Conservation (phyloP, 2,329 filamentous ascomycete species). For the Penicillium sp. region DNA sequence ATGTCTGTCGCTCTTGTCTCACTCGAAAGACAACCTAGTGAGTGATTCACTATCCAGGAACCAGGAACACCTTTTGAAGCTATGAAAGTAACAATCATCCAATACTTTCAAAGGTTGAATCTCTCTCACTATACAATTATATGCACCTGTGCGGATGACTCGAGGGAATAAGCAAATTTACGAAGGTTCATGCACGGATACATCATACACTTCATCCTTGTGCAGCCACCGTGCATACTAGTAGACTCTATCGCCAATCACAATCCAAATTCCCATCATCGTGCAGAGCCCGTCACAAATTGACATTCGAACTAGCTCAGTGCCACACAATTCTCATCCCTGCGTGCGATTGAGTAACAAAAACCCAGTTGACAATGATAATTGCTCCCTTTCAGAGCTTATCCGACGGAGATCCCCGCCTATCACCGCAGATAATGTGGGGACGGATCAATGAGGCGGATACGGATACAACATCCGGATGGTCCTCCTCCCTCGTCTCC, state of each 20-base stretch:
- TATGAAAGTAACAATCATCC: not conserved
- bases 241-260: not conserved
- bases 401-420: constrained; percentile 2
- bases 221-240: not conserved
- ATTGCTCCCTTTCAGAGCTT: not conserved
- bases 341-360: constrained; percentile 5
- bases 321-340: not conserved
- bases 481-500: constrained; percentile 16
- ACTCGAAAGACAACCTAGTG: too few relatives aligned
- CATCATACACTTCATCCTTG: not conserved
- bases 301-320: not conserved
- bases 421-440: constrained; percentile 13
- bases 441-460: constrained; percentile 31
- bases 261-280: not conserved
- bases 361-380: not conserved
- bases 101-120: not conserved
- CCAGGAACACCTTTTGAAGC: not conserved
- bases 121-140: not conserved
- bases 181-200: not conserved
- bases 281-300: not conserved
- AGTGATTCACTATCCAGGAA: not conserved
- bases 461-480: constrained; percentile 25
- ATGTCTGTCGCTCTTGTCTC: not conserved
- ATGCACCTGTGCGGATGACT: not conserved
- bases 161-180: not conserved